A percentile compares a stretch with the other conserved stretches of the same genome.
Evolutionary conservation across 768 basidiomycete genomes (phyloP).

Genomic region (Lyophyllum shimeji): DNA sequence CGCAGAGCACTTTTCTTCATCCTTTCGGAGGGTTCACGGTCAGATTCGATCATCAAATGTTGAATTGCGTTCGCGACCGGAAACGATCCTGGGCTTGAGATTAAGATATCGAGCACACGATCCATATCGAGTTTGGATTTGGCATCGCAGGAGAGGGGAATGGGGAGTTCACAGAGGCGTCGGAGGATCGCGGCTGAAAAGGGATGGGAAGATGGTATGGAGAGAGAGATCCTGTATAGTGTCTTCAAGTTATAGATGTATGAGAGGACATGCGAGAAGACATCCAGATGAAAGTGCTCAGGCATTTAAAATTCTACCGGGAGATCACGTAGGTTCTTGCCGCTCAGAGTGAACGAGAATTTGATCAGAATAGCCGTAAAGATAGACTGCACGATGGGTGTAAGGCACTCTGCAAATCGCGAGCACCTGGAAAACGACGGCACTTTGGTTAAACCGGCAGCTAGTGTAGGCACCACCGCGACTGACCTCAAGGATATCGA

Average conservation of each 20-base stretch:
- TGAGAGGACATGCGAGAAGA: conserved; percentile 16
- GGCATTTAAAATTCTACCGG: background rate
- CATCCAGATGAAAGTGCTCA: conserved; percentile 8
- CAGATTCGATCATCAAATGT: background rate
- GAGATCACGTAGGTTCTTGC: background rate
- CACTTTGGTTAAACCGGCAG: no score
- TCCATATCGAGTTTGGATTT: background rate
- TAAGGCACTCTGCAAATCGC: no score
- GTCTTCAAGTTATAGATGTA: conserved; percentile 6
- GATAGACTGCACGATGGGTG: no score
- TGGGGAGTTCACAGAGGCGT: conserved; percentile 13
- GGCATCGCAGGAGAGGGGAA: conserved; percentile 11
- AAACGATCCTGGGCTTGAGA: background rate
- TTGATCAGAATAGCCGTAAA: background rate
- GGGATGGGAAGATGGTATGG: conserved; percentile 6
- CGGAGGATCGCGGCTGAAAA: conserved; percentile 2
- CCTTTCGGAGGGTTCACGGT: background rate
- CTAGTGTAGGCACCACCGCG: no score
- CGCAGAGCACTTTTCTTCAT: background rate
- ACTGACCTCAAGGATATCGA: no score
- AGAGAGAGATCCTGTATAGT: conserved; percentile 4
- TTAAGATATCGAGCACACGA: background rate
- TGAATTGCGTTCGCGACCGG: background rate
- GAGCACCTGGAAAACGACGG: no score
- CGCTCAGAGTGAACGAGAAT: background rate